A percentile compares a stretch with the other conserved stretches of the same genome.
Conservation (phyloP, 768 basidiomycete genomes). For the Boletus reticulatus region DNA sequence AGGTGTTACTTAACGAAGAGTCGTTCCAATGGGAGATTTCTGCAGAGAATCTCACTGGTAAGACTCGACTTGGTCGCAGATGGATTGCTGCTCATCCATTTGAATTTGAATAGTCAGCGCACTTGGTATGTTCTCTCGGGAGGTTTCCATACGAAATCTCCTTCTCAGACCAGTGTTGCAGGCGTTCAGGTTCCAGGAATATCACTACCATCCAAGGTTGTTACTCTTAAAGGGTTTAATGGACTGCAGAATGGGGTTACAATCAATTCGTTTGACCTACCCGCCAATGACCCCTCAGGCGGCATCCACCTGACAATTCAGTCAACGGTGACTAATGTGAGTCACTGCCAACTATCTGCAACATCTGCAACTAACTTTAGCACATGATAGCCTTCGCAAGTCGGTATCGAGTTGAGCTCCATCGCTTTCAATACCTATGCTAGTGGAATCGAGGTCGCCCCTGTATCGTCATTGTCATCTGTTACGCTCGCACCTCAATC, state of each 20-base stretch:
- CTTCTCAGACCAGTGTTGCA: slow-evolving; percentile 16
- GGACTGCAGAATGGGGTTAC: slow-evolving; percentile 59
- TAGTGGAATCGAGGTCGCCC: slow-evolving; percentile 53
- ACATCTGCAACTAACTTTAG: slow-evolving; percentile 5
- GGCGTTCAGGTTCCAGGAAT: slow-evolving; percentile 61
- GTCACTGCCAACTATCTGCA: slow-evolving; percentile 14
- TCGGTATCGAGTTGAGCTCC: slow-evolving; percentile 61
- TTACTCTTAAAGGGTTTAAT: slow-evolving; percentile 70
- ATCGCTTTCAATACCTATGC: slow-evolving; percentile 62
- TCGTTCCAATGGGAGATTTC: slow-evolving; percentile 71
- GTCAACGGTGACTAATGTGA: slow-evolving; percentile 56
- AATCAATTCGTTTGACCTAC: slow-evolving; percentile 68
- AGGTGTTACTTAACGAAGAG: slow-evolving; percentile 59
- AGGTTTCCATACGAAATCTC: neutral
- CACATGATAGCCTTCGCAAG: slow-evolving; percentile 60
- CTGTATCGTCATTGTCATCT: slow-evolving; percentile 46
- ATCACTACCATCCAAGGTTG: slow-evolving; percentile 50
- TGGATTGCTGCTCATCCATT: slow-evolving; percentile 4
- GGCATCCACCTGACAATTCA: slow-evolving; percentile 68
- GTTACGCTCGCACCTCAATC: slow-evolving; percentile 56
- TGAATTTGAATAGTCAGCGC: slow-evolving; percentile 46
- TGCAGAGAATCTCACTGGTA: slow-evolving; percentile 60
- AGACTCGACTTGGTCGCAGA: slow-evolving; percentile 6
- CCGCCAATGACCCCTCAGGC: slow-evolving; percentile 66
- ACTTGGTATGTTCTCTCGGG: slow-evolving; percentile 41